Percentiles rank a stretch among this genome's conserved stretches.
Evolutionary conservation across 2,329 filamentous ascomycete genomes (phyloP).

Genomic region (Ophiostoma sp.): DNA sequence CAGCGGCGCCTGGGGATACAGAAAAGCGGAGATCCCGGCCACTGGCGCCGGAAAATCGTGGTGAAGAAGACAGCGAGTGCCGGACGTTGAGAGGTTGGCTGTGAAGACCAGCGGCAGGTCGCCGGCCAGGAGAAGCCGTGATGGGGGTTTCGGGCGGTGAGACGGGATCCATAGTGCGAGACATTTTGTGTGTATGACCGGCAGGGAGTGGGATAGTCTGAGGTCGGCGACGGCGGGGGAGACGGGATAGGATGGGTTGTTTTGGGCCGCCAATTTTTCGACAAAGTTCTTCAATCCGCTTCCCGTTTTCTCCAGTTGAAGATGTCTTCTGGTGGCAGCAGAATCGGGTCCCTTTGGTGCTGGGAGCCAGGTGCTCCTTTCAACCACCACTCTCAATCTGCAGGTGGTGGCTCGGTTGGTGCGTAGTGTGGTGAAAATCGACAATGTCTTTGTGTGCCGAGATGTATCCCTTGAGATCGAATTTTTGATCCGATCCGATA

Average conservation of each 20-base stretch:
- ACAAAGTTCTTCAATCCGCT: neutral
- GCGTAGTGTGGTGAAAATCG: neutral
- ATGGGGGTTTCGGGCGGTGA: slow-evolving; percentile 48
- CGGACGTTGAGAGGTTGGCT: slow-evolving; percentile 18
- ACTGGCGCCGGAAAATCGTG: slow-evolving; percentile 18
- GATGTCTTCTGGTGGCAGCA: neutral
- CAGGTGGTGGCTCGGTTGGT: neutral
- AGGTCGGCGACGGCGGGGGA: neutral
- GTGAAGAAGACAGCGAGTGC: neutral
- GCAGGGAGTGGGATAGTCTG: neutral
- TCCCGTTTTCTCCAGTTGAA: neutral
- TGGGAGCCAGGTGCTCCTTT: neutral
- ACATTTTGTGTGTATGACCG: slow-evolving; percentile 18
- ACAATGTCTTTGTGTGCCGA: neutral
- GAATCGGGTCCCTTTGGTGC: neutral
- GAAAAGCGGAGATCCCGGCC: slow-evolving; percentile 33
- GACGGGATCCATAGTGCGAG: slow-evolving; percentile 38
- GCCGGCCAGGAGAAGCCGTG: slow-evolving; percentile 38
- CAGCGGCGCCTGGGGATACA: slow-evolving; percentile 35
- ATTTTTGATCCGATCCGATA: neutral
- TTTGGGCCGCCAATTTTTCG: neutral
- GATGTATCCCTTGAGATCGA: neutral
- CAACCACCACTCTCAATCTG: neutral
- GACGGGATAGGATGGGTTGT: neutral
- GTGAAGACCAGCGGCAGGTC: slow-evolving; percentile 30